These are phyloP conservation scores for Candida fluviatilis DNA, from an alignment of 805 yeast species.

Conservation along the genomic window DNA sequence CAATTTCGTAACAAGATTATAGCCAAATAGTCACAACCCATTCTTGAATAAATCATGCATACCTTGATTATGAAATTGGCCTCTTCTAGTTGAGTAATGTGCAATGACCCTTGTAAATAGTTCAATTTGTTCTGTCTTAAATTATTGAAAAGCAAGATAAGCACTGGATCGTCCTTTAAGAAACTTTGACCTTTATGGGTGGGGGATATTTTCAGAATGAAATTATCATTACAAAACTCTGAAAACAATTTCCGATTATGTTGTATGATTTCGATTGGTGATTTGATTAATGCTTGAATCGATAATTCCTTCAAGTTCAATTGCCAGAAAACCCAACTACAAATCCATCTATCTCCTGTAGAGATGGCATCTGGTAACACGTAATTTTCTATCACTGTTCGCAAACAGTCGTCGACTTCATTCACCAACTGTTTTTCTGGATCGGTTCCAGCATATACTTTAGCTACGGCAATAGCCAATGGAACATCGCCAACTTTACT, in stretches of 20 bases:
- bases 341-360: conserved; percentile 73
- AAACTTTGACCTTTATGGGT: conserved; percentile 24
- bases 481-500: conserved; percentile 64
- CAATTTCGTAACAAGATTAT: conserved; percentile 61
- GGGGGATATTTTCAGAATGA: conserved; percentile 8
- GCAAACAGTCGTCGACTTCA: conserved; percentile 3
- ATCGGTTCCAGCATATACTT: conserved; percentile 58
- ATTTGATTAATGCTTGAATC: conserved; percentile 59
- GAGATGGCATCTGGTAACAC: conserved; percentile 55
- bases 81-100: conserved; percentile 46
- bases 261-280: conserved; percentile 38
- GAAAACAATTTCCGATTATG: conserved; percentile 19
- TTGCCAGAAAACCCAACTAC: conserved; percentile 79
- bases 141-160: conserved; percentile 59
- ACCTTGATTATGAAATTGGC: conserved; percentile 59
- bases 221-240: conserved; percentile 12
- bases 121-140: conserved; percentile 51
- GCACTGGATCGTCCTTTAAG: conserved; percentile 77
- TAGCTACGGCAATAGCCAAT: conserved; percentile 76
- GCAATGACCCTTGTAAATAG: conserved; percentile 48
- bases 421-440: conserved; percentile 15
- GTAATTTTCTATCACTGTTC: conserved; percentile 42
- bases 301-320: conserved; percentile 39
- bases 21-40: conserved; percentile 89
- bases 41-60: conserved; percentile 64